Percentiles rank a stretch among this genome's conserved stretches.
These are phyloP conservation scores for Quercus aquifolioides DNA, from an alignment of 306 rosid species.

Conservation along the genomic window DNA sequence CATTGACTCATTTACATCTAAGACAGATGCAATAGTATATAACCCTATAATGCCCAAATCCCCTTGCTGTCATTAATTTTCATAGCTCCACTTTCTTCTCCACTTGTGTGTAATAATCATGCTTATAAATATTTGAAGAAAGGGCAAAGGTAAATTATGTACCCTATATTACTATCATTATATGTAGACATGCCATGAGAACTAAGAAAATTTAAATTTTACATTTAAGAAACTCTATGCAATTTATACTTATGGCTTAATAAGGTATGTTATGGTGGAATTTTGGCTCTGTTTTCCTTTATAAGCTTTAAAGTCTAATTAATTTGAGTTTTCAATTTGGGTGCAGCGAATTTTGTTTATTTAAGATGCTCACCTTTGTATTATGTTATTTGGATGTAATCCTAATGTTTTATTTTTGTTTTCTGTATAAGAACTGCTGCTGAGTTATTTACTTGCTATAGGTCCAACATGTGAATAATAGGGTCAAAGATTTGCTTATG, in stretches of 20 bases:
- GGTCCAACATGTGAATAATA: conserved; percentile 65
- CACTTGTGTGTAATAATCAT: neutral
- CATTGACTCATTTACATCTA: neutral
- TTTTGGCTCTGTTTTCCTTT: neutral
- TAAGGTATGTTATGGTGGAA: neutral
- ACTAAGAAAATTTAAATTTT: neutral
- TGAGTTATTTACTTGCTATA: conserved; percentile 25
- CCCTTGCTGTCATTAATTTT: neutral
- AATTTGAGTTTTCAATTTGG: neutral
- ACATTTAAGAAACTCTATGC: neutral
- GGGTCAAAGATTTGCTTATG: conserved; percentile 59
- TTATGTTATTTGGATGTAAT: neutral
- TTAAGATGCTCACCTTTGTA: neutral
- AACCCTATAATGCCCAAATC: neutral
- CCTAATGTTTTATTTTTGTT: neutral
- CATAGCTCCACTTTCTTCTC: neutral
- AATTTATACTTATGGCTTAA: neutral
- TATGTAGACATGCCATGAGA: neutral
- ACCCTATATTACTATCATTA: neutral
- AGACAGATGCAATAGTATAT: neutral
- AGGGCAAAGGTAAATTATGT: neutral
- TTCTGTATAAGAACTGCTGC: neutral
- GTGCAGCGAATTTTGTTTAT: neutral
- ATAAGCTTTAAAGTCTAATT: neutral
- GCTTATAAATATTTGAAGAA: neutral